Evolutionary conservation across 2,329 filamentous ascomycete genomes (phyloP).

Genomic region (Neocucurbitaria cava): DNA sequence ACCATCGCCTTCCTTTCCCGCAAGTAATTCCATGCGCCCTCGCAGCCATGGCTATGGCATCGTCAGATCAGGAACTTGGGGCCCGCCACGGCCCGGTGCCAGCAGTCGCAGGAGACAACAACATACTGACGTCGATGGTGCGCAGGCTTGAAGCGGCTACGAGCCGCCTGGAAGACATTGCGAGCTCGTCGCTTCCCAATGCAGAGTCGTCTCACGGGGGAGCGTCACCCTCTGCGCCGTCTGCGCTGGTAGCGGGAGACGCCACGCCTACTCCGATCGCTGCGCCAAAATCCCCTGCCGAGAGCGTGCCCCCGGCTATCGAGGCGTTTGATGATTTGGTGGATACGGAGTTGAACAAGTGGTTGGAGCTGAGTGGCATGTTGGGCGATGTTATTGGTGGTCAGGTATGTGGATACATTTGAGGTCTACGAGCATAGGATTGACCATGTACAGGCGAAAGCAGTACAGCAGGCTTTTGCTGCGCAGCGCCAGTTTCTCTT

Average conservation of each 20-base stretch:
- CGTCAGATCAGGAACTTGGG: conserved; percentile 17
- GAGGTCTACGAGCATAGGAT: background rate
- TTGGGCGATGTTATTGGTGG: conserved; percentile 80
- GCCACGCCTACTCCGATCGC: conserved; percentile 40
- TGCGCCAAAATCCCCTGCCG: conserved; percentile 44
- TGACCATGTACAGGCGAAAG: conserved; percentile 55
- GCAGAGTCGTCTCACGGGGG: conserved; percentile 34
- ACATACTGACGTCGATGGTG: conserved; percentile 57
- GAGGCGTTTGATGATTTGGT: conserved; percentile 88
- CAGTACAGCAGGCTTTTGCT: conserved; percentile 72
- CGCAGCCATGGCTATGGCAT: conserved; percentile 12
- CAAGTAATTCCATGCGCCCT: background rate
- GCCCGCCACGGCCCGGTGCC: conserved; percentile 23
- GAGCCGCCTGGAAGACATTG: conserved; percentile 94
- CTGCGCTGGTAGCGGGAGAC: conserved; percentile 35
- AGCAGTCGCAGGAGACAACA: conserved; percentile 43
- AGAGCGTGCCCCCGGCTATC: conserved; percentile 67
- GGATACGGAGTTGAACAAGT: conserved; percentile 74
- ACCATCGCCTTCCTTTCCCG: background rate
- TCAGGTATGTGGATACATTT: conserved; percentile 63
- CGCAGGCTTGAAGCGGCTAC: conserved; percentile 94
- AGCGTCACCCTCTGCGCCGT: conserved; percentile 32
- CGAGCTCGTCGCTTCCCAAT: conserved; percentile 67
- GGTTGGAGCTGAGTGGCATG: conserved; percentile 77
- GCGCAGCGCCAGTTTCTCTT: conserved; percentile 88